phyloP scores from a whole-genome alignment of 495 filamentous ascomycete species.

The Xylaria curta region DNA sequence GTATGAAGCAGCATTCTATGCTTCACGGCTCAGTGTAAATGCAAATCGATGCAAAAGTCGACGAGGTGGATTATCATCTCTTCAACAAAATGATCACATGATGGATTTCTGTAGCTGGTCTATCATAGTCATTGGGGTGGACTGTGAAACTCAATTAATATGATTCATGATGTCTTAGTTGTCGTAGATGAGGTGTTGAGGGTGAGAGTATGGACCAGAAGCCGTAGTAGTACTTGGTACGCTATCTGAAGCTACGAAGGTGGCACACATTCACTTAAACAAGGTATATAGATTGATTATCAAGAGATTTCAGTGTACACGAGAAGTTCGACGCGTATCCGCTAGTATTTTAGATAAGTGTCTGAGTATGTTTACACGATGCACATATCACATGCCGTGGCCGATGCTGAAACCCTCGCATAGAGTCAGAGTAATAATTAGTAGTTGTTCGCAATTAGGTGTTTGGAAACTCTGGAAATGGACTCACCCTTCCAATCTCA shows the following conservation, averaged over 20 bases:
- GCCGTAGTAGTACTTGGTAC: background rate
- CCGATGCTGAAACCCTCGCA: background rate
- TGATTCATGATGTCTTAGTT: slow-evolving; percentile 1
- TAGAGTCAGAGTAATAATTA: background rate
- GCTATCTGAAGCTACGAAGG: background rate
- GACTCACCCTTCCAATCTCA: background rate
- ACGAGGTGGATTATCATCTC: background rate
- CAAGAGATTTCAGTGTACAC: background rate
- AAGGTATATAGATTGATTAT: background rate
- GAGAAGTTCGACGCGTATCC: background rate
- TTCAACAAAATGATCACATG: too few relatives aligned
- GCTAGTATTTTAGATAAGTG: background rate
- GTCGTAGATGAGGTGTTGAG: background rate
- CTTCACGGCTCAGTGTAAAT: background rate
- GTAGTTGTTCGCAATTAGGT: background rate
- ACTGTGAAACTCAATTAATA: background rate
- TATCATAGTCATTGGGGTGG: background rate
- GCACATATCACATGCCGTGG: background rate
- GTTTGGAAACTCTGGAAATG: background rate
- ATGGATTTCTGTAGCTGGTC: background rate
- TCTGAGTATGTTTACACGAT: background rate
- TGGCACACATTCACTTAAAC: background rate
- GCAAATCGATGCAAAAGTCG: background rate
- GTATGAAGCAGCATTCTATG: slow-evolving; percentile 4
- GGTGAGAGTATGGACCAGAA: background rate